Evolutionary conservation across 2,329 filamentous ascomycete genomes (phyloP), one percentile per base, ranked within the genome.

Genomic region (Cladobotryum protrusum): DNA sequence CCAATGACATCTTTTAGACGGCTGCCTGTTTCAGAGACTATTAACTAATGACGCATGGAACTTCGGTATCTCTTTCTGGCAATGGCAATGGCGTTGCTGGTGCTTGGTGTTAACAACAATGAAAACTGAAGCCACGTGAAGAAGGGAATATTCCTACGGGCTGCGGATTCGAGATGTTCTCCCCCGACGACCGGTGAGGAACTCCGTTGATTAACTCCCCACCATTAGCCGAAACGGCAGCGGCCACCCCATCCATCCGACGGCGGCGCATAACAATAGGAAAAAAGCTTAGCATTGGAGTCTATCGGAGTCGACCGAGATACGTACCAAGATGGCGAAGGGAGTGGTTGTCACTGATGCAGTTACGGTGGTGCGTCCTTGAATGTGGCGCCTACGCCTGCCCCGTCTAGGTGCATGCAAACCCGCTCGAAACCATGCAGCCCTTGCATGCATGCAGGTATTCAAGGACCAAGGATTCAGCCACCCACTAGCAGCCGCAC

Each of bases 191-290:
- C 42, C 19, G 42, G 42, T 44, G 35, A 36, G 17, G 33, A 15
- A 37, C 32, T 18, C 39, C 29, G 39, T 29, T 39, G 45, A 44
- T 48, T 41, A 17, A 46, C 33, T 41, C 48, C 44, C 43, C 18
- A 42, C n/a, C 37, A 37, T 45, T 34, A 17, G 18, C 39, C 33
- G 29, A 42, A 43, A 32, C 24, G 2, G 18, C 19, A 40, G 47
- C 36, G 35, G 43, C 13, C 37, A 43, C 19, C 17, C 33, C 32
- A n/a, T 43, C 18, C 44, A 48, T 48, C 49, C 48, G 48, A 50
- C 44, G 45, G 29, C 49, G 49, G 39, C 45, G 49, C 37, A 50
- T 43, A 37, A n/a, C 13, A 19, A 18, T 6, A 20, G 17, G 15
- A 6, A 42, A 24, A 19, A 18, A 17, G 18, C 15, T 29, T 29